Evolutionary conservation across 2,329 filamentous ascomycete species (phyloP).

Genomic region (Dactylella cylindrospora): DNA sequence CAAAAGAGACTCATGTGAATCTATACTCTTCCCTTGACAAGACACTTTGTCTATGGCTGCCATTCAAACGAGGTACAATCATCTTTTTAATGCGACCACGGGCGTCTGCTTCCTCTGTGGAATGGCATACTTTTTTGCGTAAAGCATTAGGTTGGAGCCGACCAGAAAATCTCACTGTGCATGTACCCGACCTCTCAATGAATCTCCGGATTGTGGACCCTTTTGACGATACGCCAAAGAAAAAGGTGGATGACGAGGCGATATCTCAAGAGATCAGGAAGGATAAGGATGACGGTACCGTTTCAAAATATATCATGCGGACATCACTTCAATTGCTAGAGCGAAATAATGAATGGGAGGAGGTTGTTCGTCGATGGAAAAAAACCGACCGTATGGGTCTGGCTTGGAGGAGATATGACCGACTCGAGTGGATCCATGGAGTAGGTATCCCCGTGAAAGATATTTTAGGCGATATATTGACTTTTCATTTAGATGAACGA

Average conservation of each 20-base stretch:
- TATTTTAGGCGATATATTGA: not conserved
- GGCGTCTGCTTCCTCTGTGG: conserved; percentile 63
- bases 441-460: conserved; percentile 16
- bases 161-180: conserved; percentile 61
- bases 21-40: conserved; percentile 68
- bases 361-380: conserved; percentile 63
- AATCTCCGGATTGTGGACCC: conserved; percentile 63
- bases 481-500: conserved; percentile 57
- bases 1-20: conserved; percentile 61
- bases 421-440: conserved; percentile 68
- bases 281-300: conserved; percentile 58
- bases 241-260: conserved; percentile 55
- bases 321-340: conserved; percentile 63
- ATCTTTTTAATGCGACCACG: conserved; percentile 66
- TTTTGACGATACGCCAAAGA: conserved; percentile 55
- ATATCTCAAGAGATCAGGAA: conserved; percentile 49
- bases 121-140: conserved; percentile 69
- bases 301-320: conserved; percentile 60
- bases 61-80: conserved; percentile 58
- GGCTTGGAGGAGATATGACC: conserved; percentile 69
- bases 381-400: conserved; percentile 63
- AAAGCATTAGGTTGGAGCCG: conserved; percentile 63
- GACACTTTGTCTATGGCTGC: conserved; percentile 65
- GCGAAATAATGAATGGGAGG: conserved; percentile 61
- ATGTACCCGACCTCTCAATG: conserved; percentile 65